Base-by-base conservation (phyloP, 1,139 yeast species). In the Yamadazyma trypodendri region DNA sequence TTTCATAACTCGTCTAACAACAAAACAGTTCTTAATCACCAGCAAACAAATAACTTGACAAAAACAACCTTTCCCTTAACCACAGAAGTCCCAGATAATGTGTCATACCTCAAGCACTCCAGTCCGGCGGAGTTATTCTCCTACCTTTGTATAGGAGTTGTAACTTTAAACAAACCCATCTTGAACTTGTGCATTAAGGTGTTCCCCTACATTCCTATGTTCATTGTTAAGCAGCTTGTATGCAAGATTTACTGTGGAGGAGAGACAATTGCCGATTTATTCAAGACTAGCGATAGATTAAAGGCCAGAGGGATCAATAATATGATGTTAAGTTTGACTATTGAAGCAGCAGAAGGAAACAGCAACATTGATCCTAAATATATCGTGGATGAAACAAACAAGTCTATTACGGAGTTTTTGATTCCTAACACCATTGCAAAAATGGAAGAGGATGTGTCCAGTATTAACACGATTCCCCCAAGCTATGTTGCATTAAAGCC, bases 201-300 rank as follows among this genome's bases (percentile, higher is more conserved):
- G n/a, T 84, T 84, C 62, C 94, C 94, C 3, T 78, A 73, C 46
- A 76, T 84, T 10, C 97, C 97, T 20, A 70, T 83, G 55, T 71
- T 77, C 42, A 42, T 88, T 29, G 75, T 90, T 48, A 85, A 81
- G 61, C 64, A 78, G 29, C 70, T 89, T 49, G 87, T 90, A 13
- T 89, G 87, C 58, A 83, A 84, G 45, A 74, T 87, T 44, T 90
- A 89, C 65, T 85, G 95, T 58, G 97, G 97, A 27, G 98, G 98
- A 37, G 95, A 86, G 52, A 79, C 77, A 37, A 72, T 82, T 41
- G 63, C 62, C 9, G 85, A 89, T 48, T 94, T 89, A 16, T 70
- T 77, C 40, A 60, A 68, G 37, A 84, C 95, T 4, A 96, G 95
- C 39, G 66, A 70, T 37, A 68, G 79, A 44, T 71, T 92, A 48